A percentile compares a stretch with the other conserved stretches of the same genome.
Conservation (phyloP, 306 rosid genomes). For the Trifolium pratense region DNA sequence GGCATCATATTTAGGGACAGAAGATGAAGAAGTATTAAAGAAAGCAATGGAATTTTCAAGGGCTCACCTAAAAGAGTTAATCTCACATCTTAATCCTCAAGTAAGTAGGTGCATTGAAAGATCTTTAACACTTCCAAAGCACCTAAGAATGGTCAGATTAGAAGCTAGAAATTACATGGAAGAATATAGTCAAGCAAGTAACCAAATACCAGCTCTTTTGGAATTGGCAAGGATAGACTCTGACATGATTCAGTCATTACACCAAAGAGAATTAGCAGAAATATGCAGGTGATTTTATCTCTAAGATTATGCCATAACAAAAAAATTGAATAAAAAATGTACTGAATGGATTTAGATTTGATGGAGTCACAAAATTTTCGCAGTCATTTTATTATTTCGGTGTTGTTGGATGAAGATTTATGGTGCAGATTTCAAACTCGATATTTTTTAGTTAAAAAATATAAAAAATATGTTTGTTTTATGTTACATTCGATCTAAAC, state of each 20-base stretch:
- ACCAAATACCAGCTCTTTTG: conserved; percentile 26
- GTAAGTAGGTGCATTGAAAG: neutral
- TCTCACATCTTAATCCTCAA: conserved; percentile 35
- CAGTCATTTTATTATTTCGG: no score
- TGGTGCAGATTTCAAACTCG: neutral
- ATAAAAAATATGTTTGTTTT: no score
- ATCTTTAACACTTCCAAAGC: conserved; percentile 50
- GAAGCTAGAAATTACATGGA: conserved; percentile 49
- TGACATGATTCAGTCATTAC: conserved; percentile 40
- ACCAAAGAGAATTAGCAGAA: conserved; percentile 53
- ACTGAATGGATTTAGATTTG: neutral
- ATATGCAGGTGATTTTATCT: conserved; percentile 42
- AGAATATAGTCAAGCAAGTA: conserved; percentile 34
- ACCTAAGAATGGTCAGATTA: conserved; percentile 49
- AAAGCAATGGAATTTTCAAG: conserved; percentile 49
- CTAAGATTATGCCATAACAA: neutral
- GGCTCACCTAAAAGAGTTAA: conserved; percentile 26
- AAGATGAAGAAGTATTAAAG: conserved; percentile 40
- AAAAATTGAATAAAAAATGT: neutral
- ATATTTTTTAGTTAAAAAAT: no score
- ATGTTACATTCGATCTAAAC: no score
- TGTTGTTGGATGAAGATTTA: neutral
- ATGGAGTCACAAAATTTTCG: no score
- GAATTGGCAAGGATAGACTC: conserved; percentile 47
- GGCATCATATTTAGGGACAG: conserved; percentile 48